Base-by-base conservation (phyloP, 108 stramenopile species). In the Cyclotella choctawhatcheeana region DNA sequence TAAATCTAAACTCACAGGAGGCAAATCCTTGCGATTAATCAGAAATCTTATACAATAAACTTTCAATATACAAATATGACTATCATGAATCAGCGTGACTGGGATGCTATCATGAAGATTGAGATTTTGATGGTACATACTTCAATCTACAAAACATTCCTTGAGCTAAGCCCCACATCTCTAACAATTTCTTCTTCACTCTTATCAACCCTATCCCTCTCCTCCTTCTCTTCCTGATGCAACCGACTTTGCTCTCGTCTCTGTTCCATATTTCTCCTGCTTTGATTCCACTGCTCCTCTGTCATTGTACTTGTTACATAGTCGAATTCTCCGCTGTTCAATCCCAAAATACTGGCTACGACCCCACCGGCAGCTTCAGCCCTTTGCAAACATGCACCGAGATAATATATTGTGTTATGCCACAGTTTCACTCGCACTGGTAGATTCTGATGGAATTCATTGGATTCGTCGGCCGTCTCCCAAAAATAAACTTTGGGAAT, bases 401-500 rank as follows among this genome's bases (percentile, higher is more conserved):
- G 22, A n/a, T 65, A 58, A 22, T 59, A 79, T 5, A 88, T 73
- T 6, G 55, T 69, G 26, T 68, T 69, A 48, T 88, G 87, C 87
- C 87, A 88, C 12, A 77, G 14, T 52, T 84, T 85, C 27, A 79
- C 75, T 35, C 67, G 43, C 0, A 60, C 12, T 7, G 85, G 80
- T 21, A 88, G 51, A 22, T 82, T 67, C 54, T 64, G 44, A 31
- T 84, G 35, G 26, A 74, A 58, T 10, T 67, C 44, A 53, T 84
- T 80, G 17, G 67, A 32, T 26, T 70, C 62, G 26, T 58, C 44
- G 17, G 73, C 61, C 20, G 76, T 76, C 27, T 86, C 85, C 83
- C 84, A 88, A 44, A 78, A 88, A 44, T 88, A 88, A 7, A 63
- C 67, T 58, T 81, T 77, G 16, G 87, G 87, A 32, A 88, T 79